Base-by-base conservation (phyloP, 1,284 basidiomycete species). In the Trichosporon sp. region DNA sequence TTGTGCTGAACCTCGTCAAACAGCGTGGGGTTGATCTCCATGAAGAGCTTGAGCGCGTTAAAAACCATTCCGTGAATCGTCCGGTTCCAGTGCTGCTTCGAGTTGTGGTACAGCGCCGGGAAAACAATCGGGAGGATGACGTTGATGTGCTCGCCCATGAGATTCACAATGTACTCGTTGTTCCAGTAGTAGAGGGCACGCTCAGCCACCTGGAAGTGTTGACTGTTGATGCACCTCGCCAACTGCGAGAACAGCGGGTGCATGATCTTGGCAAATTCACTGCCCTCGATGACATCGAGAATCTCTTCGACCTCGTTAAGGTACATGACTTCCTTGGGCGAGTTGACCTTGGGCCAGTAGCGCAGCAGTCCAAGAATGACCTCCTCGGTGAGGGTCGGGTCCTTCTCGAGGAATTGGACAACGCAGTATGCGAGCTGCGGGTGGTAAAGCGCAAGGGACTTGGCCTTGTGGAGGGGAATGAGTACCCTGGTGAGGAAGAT, bases 271-370 rank as follows among this genome's bases (percentile, higher is more conserved):
- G 91, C 91, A 86, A 99, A 99, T 84, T 99, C 96, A 72, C 88
- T 88, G 7, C 95, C 94, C 83, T 99, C 96, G 78, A 98, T 98
- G 70, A 99, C 97, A 83, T 99, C 97, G 73, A 99, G 86, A 19
- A 99, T 94, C 86, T 99, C 97, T 84, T 99, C 97, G 71, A 99
- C 94, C 86, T 99, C 97, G 85, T 98, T 99, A 75, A 99, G 87
- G 87, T 94, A 99, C 97, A 99, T 99, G 85, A 99, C 97, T 84
- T 99, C 97, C 85, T 99, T 99, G n/a, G 95, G 96, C 65, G 94
- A 96, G 85, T 99, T 99, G 78, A 99, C 96, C 85, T 99, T 99
- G 61, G 97, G 97, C 97, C 97, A 99, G 86, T 90, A 99, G 80
- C 93, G 92, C 81, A 99, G 88, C 21, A 99, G 87, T 19, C 97